Conservation (phyloP, 2,329 filamentous ascomycete species). For the Aspergillus brasiliensis region DNA sequence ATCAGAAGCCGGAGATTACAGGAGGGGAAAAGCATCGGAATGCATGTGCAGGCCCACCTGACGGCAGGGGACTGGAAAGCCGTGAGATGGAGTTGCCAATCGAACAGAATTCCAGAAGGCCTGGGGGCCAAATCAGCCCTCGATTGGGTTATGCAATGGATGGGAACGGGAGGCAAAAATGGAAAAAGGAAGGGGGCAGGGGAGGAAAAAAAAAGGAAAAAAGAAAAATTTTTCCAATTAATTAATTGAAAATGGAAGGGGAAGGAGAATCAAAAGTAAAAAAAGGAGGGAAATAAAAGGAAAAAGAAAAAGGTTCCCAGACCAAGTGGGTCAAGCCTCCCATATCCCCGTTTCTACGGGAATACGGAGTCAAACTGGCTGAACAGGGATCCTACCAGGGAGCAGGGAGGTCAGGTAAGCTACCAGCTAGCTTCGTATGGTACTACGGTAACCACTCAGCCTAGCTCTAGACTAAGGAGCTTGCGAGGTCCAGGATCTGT, state of each 20-base stretch:
- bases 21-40: constrained; percentile 21
- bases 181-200: not conserved
- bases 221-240: not conserved
- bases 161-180: not conserved
- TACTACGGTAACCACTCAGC: not conserved
- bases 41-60: constrained; percentile 22
- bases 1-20: constrained; percentile 27
- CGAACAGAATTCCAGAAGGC: constrained; percentile 25
- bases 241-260: not conserved
- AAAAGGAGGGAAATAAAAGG: not conserved
- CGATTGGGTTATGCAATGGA: not conserved
- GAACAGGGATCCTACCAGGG: constrained; percentile 16
- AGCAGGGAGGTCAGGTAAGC: constrained; percentile 8
- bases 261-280: not conserved
- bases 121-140: constrained; percentile 21
- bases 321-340: constrained; percentile 12
- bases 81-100: constrained; percentile 10
- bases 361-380: constrained; percentile 2
- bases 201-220: not conserved
- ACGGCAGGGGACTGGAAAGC: constrained; percentile 12
- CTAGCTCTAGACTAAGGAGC: not conserved
- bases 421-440: constrained; percentile 4
- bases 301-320: constrained; percentile 3
- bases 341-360: constrained; percentile 11
- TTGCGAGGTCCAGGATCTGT: no score